These are phyloP conservation scores for Kockovaella imperatae DNA, from an alignment of 768 basidiomycete species.

Conservation along the genomic window DNA sequence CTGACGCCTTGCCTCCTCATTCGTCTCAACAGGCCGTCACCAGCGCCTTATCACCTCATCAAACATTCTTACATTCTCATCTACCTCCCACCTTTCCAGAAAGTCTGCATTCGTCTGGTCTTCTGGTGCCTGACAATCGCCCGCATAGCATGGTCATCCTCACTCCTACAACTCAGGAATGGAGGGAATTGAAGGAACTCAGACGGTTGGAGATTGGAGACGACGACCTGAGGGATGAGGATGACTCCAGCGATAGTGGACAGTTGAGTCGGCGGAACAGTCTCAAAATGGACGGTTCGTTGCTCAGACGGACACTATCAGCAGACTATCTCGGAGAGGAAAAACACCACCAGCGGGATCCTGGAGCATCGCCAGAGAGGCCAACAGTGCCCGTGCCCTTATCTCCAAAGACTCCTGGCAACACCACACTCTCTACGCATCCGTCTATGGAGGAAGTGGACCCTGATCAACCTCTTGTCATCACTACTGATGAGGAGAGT, in stretches of 20 bases:
- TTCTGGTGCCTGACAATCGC: slow-evolving; percentile 5
- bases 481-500: not conserved
- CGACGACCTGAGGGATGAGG: slow-evolving; percentile 5
- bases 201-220: slow-evolving; percentile 18
- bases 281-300: not conserved
- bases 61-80: slow-evolving; percentile 32
- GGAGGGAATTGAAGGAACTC: slow-evolving; percentile 34
- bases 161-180: slow-evolving; percentile 44
- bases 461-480: not conserved
- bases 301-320: slow-evolving; percentile 14
- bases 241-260: not conserved
- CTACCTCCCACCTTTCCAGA: slow-evolving; percentile 29
- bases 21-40: slow-evolving; percentile 9
- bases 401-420: not conserved
- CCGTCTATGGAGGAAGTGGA: not conserved
- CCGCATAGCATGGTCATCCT: slow-evolving; percentile 33
- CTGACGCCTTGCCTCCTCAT: slow-evolving; percentile 8
- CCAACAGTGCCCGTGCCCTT: slow-evolving; percentile 5
- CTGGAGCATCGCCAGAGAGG: slow-evolving; percentile 17
- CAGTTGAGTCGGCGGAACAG: not conserved
- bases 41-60: slow-evolving; percentile 31
- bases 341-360: slow-evolving; percentile 26
- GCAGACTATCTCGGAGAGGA: slow-evolving; percentile 28
- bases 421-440: no score
- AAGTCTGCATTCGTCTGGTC: slow-evolving; percentile 13